phyloP scores from a whole-genome alignment of 2,329 filamentous ascomycete species.

The Pyrenophora seminiperda region DNA sequence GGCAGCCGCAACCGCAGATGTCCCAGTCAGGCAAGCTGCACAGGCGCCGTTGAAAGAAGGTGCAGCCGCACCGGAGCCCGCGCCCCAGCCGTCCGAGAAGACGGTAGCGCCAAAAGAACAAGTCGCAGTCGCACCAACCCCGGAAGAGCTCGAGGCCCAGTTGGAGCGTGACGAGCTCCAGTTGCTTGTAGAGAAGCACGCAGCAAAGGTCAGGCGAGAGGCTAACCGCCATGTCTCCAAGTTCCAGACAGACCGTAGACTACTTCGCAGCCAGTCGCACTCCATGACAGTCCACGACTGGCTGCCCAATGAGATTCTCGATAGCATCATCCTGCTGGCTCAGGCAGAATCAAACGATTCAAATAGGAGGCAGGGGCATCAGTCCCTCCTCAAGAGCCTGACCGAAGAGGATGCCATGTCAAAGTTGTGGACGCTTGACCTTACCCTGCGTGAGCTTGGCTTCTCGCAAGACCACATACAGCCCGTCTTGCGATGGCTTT shows the following conservation, averaged over 20 bases:
- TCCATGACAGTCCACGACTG: constrained; percentile 74
- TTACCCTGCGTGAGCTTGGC: constrained; percentile 70
- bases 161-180: constrained; percentile 91
- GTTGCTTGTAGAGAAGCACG: constrained; percentile 81
- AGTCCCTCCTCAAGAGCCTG: constrained; percentile 50
- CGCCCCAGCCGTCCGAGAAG: constrained; percentile 4
- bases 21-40: constrained; percentile 12
- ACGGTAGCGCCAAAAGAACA: constrained; percentile 34
- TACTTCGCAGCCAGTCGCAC: constrained; percentile 80
- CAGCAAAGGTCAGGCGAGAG: constrained; percentile 78
- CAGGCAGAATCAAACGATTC: constrained; percentile 63
- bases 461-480: constrained; percentile 59
- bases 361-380: constrained; percentile 54
- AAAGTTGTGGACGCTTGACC: constrained; percentile 82
- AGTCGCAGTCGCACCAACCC: constrained; percentile 63
- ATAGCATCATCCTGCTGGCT: constrained; percentile 75
- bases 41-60: constrained; percentile 22
- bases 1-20: constrained; percentile 21
- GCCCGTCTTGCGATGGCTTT: constrained; percentile 43
- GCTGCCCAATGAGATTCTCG: constrained; percentile 78
- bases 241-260: constrained; percentile 81
- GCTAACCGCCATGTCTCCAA: constrained; percentile 75
- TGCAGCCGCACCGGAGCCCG: constrained; percentile 11
- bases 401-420: constrained; percentile 78
- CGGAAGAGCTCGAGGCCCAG: constrained; percentile 88